Conservation (phyloP, 768 basidiomycete species). For the Termitomyces sp. region DNA sequence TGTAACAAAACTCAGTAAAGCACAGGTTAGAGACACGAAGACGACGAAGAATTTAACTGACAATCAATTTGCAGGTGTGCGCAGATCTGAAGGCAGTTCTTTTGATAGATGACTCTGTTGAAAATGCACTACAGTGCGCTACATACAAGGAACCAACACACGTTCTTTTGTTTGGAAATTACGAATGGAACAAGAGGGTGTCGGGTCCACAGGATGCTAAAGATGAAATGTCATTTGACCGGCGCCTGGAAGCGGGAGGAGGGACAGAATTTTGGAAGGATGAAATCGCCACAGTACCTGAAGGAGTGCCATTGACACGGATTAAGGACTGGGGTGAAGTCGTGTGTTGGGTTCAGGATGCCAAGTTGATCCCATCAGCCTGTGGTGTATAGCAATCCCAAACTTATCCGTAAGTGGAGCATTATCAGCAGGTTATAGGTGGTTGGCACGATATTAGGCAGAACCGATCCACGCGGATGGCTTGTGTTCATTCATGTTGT, state of each 20-base stretch:
- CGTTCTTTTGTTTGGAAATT: conserved; percentile 70
- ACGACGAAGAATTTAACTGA: not conserved
- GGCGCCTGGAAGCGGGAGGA: conserved; percentile 39
- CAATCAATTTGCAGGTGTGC: conserved; percentile 45
- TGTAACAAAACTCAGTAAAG: conserved; percentile 59
- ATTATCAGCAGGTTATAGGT: too few species aligned
- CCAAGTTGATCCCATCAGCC: conserved; percentile 16
- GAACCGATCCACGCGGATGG: too few species aligned
- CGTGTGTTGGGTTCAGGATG: conserved; percentile 37
- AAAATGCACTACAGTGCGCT: conserved; percentile 65
- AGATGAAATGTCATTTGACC: conserved; percentile 52
- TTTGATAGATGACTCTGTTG: conserved; percentile 76
- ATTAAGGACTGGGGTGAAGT: conserved; percentile 64
- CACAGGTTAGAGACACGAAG: conserved; percentile 40
- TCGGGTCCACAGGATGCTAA: conserved; percentile 37
- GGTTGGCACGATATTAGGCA: too few species aligned
- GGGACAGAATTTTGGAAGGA: conserved; percentile 54
- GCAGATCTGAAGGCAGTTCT: conserved; percentile 55
- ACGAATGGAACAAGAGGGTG: conserved; percentile 68
- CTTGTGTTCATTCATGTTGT: too few species aligned
- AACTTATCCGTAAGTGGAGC: too few species aligned
- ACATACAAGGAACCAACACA: conserved; percentile 42
- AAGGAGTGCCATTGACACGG: conserved; percentile 41
- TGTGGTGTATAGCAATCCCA: too few species aligned
- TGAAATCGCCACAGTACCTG: conserved; percentile 43